Conservation (phyloP, 352 stramenopile species). For the Phytophthora syringae region DNA sequence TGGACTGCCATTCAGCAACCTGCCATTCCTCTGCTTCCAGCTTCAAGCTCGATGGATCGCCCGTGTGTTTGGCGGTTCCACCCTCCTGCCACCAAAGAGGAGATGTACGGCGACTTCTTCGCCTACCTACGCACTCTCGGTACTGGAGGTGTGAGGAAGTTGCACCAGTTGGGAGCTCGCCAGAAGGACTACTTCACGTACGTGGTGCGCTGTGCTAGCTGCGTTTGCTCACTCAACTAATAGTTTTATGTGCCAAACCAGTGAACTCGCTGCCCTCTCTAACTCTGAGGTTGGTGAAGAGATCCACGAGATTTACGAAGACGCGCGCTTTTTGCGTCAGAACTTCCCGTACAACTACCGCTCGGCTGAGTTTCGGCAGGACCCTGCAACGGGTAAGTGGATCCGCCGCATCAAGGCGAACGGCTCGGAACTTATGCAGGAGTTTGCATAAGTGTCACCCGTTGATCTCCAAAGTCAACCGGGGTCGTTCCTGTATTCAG, state of each 20-base stretch:
- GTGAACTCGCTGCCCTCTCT: constrained; percentile 48
- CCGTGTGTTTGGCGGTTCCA: constrained; percentile 52
- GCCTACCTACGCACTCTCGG: constrained; percentile 44
- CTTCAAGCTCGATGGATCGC: constrained; percentile 78
- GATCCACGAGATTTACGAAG: constrained; percentile 75
- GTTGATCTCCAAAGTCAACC: not conserved
- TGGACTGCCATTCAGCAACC: constrained; percentile 74
- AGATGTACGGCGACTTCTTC: constrained; percentile 76
- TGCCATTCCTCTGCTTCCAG: constrained; percentile 85
- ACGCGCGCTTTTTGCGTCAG: constrained; percentile 57
- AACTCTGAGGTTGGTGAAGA: constrained; percentile 45
- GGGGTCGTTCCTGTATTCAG: no score
- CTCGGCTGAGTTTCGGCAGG: constrained; percentile 58
- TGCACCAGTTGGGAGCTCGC: constrained; percentile 68
- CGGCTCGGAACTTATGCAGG: constrained; percentile 33
- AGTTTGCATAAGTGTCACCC: constrained; percentile 23
- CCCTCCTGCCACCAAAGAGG: constrained; percentile 56
- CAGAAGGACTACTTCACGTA: constrained; percentile 66
- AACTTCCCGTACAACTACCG: constrained; percentile 74
- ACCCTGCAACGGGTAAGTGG: constrained; percentile 50
- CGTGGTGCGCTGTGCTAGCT: constrained; percentile 4
- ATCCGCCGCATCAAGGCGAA: constrained; percentile 40
- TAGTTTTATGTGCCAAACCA: constrained; percentile 7
- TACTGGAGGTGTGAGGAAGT: constrained; percentile 54
- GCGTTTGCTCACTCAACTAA: not conserved